Evolutionary conservation across 1,284 basidiomycete genomes (phyloP), one percentile per base, ranked within the genome.

Genomic region (Amylostereum areolatum): DNA sequence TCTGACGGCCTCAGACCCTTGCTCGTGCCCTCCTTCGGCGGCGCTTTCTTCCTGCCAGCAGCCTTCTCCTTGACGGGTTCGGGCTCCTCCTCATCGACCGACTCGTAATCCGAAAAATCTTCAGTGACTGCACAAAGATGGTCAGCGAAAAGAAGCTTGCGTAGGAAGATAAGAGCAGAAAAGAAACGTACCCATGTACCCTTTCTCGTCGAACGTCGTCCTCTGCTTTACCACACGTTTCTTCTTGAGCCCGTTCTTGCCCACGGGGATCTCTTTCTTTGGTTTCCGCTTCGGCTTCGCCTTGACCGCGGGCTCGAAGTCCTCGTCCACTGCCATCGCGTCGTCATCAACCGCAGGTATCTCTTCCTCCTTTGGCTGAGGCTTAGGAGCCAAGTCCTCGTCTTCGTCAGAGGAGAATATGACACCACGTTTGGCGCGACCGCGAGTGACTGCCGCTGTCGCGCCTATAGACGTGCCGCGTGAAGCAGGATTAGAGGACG

Each of bases 101-200:
- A 88, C 64, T 91, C 87, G 60, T 87, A 90, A 11, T 78, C 79
- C 2, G 85, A 87, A 60, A 87, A 86, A 60, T 90, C 88, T 60
- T 87, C 83, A 31, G 76, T 83, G 12, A 79, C 88, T 90, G 56
- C 2, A 54, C 36, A 48, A 40, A 24, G 28, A 34, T 11, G 12
- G 25, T 36, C 47, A 49, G 48, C 18, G 10, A 32, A 35, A 42
- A 46, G 32, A 49, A 48, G 34, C 43, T 12, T 12, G 49, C n/a
- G 36, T n/a, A 30, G 27, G 29, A 18, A 18, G 7, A 31, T 33
- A 43, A 48, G 32, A 32, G 34, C 33, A 43, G 44, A 28, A n/a
- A 10, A 24, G 37, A 8, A 27, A 65, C 78, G 48, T 60, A 89
- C 87, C 74, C 66, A 78, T 81, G 55, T 86, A 89, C 5, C 87